Evolutionary conservation across 1,284 basidiomycete genomes (phyloP).

Genomic region (Irpex lacteus): DNA sequence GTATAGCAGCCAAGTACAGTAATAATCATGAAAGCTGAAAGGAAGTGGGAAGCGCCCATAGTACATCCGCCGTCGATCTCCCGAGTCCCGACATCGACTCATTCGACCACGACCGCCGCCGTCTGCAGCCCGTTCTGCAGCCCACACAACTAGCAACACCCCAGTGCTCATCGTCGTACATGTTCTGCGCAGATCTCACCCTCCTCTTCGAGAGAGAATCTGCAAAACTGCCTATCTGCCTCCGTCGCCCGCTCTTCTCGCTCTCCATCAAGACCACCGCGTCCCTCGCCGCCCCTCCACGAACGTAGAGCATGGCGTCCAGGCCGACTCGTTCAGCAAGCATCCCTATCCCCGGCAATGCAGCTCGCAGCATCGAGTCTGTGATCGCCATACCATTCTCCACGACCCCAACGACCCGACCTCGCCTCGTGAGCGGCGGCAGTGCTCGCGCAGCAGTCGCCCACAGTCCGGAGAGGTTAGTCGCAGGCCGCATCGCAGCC

Average conservation of each 20-base stretch:
- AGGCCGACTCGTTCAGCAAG: conserved; percentile 57
- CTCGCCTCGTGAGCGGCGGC: conserved; percentile 16
- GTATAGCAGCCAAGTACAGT: too few species aligned
- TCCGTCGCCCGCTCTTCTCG: not conserved
- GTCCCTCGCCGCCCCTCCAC: not conserved
- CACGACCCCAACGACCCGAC: conserved; percentile 32
- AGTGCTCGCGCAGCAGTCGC: conserved; percentile 5
- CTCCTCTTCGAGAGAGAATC: not conserved
- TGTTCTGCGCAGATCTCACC: not conserved
- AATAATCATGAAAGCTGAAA: not conserved
- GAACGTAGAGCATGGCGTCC: conserved; percentile 38
- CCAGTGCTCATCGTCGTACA: not conserved
- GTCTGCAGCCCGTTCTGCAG: not conserved
- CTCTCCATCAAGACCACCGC: not conserved
- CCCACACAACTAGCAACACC: not conserved
- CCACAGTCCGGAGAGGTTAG: conserved; percentile 19
- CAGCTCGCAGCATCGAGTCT: conserved; percentile 57
- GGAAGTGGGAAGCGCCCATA: not conserved
- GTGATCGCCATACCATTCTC: conserved; percentile 58
- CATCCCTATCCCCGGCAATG: conserved; percentile 56
- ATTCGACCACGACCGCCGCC: not conserved
- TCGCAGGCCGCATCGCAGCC: conserved; percentile 8
- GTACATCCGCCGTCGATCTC: not conserved
- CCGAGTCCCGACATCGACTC: not conserved
- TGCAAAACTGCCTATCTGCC: not conserved